These are phyloP conservation scores for Cladosporium oxysporum DNA, from an alignment of 2,329 filamentous ascomycete genomes.

Conservation along the genomic window DNA sequence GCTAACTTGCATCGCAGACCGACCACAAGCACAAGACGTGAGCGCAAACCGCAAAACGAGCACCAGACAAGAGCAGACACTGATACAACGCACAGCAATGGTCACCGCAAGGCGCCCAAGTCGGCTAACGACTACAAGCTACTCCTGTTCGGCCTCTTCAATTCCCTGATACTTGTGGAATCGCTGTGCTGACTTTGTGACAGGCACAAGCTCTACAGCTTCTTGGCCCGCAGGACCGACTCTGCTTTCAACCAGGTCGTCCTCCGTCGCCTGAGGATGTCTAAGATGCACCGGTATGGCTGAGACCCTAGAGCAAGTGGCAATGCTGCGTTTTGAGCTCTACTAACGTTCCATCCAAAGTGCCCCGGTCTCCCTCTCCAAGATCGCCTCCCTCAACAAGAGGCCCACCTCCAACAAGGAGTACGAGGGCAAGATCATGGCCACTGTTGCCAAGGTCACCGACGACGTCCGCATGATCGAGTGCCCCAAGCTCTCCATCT, in stretches of 20 bases:
- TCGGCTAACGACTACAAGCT: slow-evolving; percentile 43
- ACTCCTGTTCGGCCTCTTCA: too few relatives aligned
- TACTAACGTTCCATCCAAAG: slow-evolving; percentile 25
- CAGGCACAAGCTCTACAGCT: slow-evolving; percentile 25
- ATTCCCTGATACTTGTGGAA: too few relatives aligned
- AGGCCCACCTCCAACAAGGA: slow-evolving; percentile 53
- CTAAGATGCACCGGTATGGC: slow-evolving; percentile 83
- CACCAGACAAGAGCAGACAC: not conserved
- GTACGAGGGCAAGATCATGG: slow-evolving; percentile 79
- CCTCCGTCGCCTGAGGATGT: slow-evolving; percentile 96
- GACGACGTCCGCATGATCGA: slow-evolving; percentile 94
- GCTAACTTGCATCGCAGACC: not conserved
- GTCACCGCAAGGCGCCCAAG: slow-evolving; percentile 73
- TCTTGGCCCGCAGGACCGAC: slow-evolving; percentile 69
- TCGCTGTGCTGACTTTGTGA: too few relatives aligned
- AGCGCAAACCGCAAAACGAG: not conserved
- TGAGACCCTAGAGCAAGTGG: slow-evolving; percentile 19
- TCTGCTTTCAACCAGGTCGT: slow-evolving; percentile 98
- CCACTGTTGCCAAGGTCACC: slow-evolving; percentile 92
- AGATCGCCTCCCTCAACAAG: slow-evolving; percentile 68
- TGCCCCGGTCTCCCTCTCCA: slow-evolving; percentile 88
- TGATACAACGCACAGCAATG: slow-evolving; percentile 20
- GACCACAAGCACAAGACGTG: slow-evolving; percentile 18
- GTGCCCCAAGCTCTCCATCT: slow-evolving; percentile 89
- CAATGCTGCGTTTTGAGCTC: slow-evolving; percentile 18